Percentiles rank a stretch among this genome's conserved stretches.
These are phyloP conservation scores for Penicillium frequentans DNA, from an alignment of 2,329 filamentous ascomycete genomes.

Conservation along the genomic window DNA sequence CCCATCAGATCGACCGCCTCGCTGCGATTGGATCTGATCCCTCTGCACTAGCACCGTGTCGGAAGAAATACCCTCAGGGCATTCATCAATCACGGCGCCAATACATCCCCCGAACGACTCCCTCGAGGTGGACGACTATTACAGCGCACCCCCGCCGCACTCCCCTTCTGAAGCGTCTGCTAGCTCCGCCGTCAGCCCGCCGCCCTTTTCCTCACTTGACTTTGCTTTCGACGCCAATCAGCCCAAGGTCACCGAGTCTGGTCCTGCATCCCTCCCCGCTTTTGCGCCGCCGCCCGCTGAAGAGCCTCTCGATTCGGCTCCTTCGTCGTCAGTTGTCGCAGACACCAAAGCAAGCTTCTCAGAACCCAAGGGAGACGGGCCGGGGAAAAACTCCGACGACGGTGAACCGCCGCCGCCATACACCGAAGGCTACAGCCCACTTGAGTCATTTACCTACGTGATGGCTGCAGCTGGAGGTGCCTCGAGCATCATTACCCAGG, in stretches of 20 bases:
- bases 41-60: constrained; percentile 34
- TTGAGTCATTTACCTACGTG: constrained; percentile 89
- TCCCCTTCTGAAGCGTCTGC: constrained; percentile 45
- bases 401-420: constrained; percentile 94
- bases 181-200: constrained; percentile 55
- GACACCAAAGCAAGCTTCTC: constrained; percentile 85
- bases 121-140: constrained; percentile 42
- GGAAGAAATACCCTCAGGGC: constrained; percentile 16
- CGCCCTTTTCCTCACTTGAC: constrained; percentile 65
- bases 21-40: constrained; percentile 18
- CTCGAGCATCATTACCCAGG: constrained; percentile 98
- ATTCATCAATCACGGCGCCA: constrained; percentile 47
- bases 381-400: constrained; percentile 73
- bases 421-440: constrained; percentile 86
- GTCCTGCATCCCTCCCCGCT: constrained; percentile 49
- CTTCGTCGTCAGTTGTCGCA: constrained; percentile 55
- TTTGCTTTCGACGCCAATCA: constrained; percentile 48
- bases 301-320: constrained; percentile 47
- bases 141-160: constrained; percentile 41
- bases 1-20: constrained; percentile 18
- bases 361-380: constrained; percentile 75
- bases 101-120: constrained; percentile 37
- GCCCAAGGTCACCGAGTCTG: constrained; percentile 47
- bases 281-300: constrained; percentile 54
- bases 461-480: constrained; percentile 98